Evolutionary conservation across 2,329 filamentous ascomycete species (phyloP), one percentile per base, ranked within the genome.

Genomic region (Diplodia sapinea): DNA sequence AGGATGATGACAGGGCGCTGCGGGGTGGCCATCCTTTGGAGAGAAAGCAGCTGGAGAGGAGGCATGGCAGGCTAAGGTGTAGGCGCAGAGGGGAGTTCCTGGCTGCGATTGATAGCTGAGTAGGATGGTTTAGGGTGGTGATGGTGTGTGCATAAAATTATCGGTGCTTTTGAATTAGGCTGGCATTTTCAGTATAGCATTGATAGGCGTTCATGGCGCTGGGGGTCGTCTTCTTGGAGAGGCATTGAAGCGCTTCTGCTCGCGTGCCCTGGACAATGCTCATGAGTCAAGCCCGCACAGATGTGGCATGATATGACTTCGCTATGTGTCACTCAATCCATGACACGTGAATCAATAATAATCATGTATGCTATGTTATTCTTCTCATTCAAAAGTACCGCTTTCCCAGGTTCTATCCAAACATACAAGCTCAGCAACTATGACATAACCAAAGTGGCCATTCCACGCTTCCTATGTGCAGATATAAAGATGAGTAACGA

Each of bases 11-110:
- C 20, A 9, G 17, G 59, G 50, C 55, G n/a, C 17, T 47, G 7
- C 13, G 59, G 43, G 12, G 36, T 11, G 13, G 12, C 12, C 26
- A 26, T 20, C 11, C 12, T 7, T 20, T 6, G 51, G 66, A 40
- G 33, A 33, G 20, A n/a, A 11, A 38, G 29, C 38, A 51, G 15
- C 15, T 65, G 26, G 66, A 59, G 61, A 26, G 20, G 43, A 68
- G 65, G 52, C 66, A 68, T 47, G 66, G 66, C 8, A 17, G n/a
- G 40, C 8, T 8, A 4, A 65, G 52, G 43, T 68, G 66, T 43
- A 43, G 9, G 40, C 31, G 52, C n/a, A 57, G 66, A 61, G 50
- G 31, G 43, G 38, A 33, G 5, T 68, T 64, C 26, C 23, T 68
- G 40, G 43, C 26, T 4, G 20, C 20, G 12, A 8, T 62, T 17